A percentile compares a stretch with the other conserved stretches of the same genome.
Evolutionary conservation across 768 basidiomycete genomes (phyloP).

Genomic region (Pleurotus giganteus): DNA sequence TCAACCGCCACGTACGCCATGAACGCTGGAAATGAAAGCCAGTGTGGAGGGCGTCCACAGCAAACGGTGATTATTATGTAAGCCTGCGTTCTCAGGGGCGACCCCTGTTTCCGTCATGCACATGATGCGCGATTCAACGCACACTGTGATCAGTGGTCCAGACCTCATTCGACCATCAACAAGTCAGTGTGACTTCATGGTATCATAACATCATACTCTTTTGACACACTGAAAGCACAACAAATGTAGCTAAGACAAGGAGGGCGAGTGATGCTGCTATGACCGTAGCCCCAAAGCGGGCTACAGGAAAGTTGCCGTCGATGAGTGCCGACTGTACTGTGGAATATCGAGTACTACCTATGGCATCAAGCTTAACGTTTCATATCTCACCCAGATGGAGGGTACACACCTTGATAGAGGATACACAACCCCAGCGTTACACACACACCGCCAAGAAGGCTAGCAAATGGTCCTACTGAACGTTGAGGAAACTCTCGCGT

Average conservation of each 20-base stretch:
- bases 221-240: neutral
- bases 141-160: too few relatives aligned
- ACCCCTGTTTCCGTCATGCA: too few relatives aligned
- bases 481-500: neutral
- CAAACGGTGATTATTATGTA: too few relatives aligned
- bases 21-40: conserved; percentile 3
- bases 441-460: conserved; percentile 1
- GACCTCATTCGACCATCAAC: too few relatives aligned
- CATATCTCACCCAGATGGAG: neutral
- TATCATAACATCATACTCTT: neutral
- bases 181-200: too few relatives aligned
- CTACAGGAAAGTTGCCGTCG: conserved; percentile 37
- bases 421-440: conserved; percentile 1
- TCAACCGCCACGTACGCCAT: conserved; percentile 79
- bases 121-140: too few relatives aligned
- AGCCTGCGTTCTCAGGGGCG: too few relatives aligned
- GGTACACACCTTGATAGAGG: neutral
- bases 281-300: conserved; percentile 28
- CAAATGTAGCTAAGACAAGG: conserved; percentile 19
- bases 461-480: neutral
- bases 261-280: conserved; percentile 28
- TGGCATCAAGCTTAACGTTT: neutral
- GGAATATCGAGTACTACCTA: conserved; percentile 23
- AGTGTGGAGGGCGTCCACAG: neutral
- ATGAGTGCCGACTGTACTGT: conserved; percentile 32